Percentiles rank a stretch among this genome's conserved stretches.
Evolutionary conservation across 371 early-diverging fungal species (phyloP).

Genomic region (Choanephora cucurbitarum): DNA sequence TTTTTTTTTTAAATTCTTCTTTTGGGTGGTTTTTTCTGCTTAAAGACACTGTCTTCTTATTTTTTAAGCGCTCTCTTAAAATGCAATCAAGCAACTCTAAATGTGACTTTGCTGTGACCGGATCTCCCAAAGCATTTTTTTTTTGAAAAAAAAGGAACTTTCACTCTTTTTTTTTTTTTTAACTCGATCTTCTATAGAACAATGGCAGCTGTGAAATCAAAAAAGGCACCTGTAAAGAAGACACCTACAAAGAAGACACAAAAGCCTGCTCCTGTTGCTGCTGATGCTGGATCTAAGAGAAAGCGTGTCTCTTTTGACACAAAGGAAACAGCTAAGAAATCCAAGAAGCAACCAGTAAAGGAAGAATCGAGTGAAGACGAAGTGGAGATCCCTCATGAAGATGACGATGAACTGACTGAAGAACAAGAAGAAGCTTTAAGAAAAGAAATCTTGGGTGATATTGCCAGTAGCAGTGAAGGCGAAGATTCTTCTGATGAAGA

Average conservation of each 20-base stretch:
- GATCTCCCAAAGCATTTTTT: too few relatives aligned
- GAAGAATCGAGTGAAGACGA: slow-evolving; percentile 17
- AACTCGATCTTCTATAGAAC: neutral
- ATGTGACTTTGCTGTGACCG: too few relatives aligned
- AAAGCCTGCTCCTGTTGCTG: slow-evolving; percentile 18
- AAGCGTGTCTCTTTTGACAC: slow-evolving; percentile 15
- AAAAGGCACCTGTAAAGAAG: slow-evolving; percentile 14
- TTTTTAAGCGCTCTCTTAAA: too few relatives aligned
- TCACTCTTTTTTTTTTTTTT: neutral
- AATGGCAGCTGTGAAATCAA: slow-evolving; percentile 10
- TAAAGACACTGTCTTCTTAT: too few relatives aligned
- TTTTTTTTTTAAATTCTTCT: too few relatives aligned
- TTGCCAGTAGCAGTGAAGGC: slow-evolving; percentile 47
- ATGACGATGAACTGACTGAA: slow-evolving; percentile 44
- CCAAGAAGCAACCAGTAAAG: slow-evolving; percentile 5
- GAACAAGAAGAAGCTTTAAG: slow-evolving; percentile 48
- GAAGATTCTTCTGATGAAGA: slow-evolving; percentile 48
- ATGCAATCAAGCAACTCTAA: too few relatives aligned
- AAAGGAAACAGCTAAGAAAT: slow-evolving; percentile 16
- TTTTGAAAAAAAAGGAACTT: neutral
- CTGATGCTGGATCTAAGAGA: slow-evolving; percentile 35
- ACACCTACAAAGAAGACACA: slow-evolving; percentile 7
- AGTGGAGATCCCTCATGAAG: slow-evolving; percentile 10
- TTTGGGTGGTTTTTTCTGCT: too few relatives aligned
- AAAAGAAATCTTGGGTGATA: slow-evolving; percentile 53